These are phyloP conservation scores for Dactylellina parvicollis DNA, from an alignment of 2,329 filamentous ascomycete genomes.

Conservation along the genomic window DNA sequence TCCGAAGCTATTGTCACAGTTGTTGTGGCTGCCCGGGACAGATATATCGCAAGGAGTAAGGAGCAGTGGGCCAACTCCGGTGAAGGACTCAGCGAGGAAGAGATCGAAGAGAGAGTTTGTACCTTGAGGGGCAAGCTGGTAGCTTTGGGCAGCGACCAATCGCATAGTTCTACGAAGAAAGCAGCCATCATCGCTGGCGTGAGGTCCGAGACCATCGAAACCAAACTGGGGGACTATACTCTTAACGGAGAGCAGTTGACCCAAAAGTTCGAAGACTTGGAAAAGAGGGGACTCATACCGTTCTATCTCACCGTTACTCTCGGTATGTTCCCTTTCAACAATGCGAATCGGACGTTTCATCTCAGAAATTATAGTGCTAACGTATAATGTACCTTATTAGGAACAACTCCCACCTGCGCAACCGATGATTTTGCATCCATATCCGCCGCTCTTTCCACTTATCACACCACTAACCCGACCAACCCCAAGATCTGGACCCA, in stretches of 20 bases:
- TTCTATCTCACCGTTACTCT: constrained; percentile 87
- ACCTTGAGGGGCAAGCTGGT: constrained; percentile 77
- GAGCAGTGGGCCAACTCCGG: constrained; percentile 58
- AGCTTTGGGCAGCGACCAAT: constrained; percentile 79
- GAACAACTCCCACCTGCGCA: constrained; percentile 88
- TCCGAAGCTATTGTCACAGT: constrained; percentile 87
- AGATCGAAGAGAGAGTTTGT: constrained; percentile 75
- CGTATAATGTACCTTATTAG: constrained; percentile 1
- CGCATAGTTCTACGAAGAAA: constrained; percentile 87
- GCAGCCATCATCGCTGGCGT: constrained; percentile 86
- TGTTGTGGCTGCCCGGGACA: constrained; percentile 86
- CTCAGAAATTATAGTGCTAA: not conserved
- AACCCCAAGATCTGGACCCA: constrained; percentile 81
- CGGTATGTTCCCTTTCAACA: constrained; percentile 60
- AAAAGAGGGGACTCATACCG: constrained; percentile 76
- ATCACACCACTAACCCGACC: constrained; percentile 56
- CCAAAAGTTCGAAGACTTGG: constrained; percentile 71
- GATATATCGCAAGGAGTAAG: constrained; percentile 68
- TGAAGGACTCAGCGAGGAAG: constrained; percentile 63
- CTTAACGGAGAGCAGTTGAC: constrained; percentile 72
- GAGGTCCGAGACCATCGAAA: constrained; percentile 74
- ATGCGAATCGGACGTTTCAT: not conserved
- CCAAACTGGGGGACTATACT: constrained; percentile 72
- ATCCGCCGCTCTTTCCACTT: constrained; percentile 65
- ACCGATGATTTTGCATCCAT: constrained; percentile 82